Percentiles rank a stretch among this genome's conserved stretches.
Evolutionary conservation across 352 stramenopile genomes (phyloP).

Genomic region (Phytophthora quininea): DNA sequence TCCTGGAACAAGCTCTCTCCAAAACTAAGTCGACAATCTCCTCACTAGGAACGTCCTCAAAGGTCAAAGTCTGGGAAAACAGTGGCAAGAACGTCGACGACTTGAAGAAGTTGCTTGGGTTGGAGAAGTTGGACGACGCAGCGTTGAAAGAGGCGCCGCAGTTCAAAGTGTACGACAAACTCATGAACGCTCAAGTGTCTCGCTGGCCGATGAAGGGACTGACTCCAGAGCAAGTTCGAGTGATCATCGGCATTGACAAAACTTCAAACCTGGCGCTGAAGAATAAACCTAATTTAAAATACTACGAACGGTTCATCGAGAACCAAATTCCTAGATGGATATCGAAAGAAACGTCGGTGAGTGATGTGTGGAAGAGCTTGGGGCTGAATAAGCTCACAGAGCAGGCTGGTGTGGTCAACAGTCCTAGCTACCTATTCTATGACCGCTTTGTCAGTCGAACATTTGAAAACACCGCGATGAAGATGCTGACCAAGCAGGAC

Average conservation of each 20-base stretch:
- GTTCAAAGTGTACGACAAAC: not conserved
- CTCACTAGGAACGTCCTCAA: not conserved
- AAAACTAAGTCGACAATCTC: not conserved
- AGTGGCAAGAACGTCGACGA: not conserved
- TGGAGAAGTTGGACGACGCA: not conserved
- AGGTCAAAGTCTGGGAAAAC: not conserved
- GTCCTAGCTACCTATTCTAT: not conserved
- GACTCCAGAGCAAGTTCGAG: not conserved
- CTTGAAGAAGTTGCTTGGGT: not conserved
- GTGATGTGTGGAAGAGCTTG: not conserved
- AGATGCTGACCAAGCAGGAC: not conserved
- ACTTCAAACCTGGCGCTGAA: not conserved
- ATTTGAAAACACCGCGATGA: not conserved
- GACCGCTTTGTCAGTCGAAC: not conserved
- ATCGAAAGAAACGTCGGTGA: not conserved
- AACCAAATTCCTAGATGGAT: not conserved
- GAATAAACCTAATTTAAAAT: not conserved
- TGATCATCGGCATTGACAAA: not conserved
- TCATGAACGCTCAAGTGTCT: not conserved
- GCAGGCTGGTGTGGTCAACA: not conserved
- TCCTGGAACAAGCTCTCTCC: too few species aligned
- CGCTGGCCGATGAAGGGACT: not conserved
- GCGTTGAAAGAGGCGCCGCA: not conserved
- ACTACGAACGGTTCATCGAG: not conserved
- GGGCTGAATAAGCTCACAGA: not conserved